These are phyloP conservation scores for Acacia crassicarpa DNA, from an alignment of 306 rosid species.

Conservation along the genomic window DNA sequence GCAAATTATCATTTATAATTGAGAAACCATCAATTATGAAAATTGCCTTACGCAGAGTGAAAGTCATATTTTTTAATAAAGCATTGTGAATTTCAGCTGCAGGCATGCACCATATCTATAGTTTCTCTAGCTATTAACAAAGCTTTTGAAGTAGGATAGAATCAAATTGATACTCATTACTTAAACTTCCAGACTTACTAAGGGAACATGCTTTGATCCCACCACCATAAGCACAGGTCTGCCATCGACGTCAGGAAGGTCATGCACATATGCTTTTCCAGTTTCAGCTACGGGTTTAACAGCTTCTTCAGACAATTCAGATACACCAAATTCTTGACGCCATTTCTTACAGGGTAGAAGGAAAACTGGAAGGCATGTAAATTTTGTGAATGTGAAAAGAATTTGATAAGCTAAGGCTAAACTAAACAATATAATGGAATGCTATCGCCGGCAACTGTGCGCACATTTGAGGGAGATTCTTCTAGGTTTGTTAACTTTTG, in stretches of 20 bases:
- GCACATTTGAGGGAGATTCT: neutral
- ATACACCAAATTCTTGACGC: conserved; percentile 87
- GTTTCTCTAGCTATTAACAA: neutral
- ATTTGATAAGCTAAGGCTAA: conserved; percentile 13
- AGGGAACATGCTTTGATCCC: conserved; percentile 76
- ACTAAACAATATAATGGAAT: neutral
- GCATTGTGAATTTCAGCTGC: neutral
- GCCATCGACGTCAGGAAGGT: conserved; percentile 64
- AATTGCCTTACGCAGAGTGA: conserved; percentile 5
- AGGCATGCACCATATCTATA: neutral
- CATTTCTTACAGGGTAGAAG: conserved; percentile 70
- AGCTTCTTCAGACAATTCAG: conserved; percentile 66
- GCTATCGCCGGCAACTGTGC: neutral
- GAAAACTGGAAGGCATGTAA: conserved; percentile 29
- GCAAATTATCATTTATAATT: neutral
- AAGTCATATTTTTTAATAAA: neutral
- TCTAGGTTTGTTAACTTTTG: too few species aligned
- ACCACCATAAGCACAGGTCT: conserved; percentile 85
- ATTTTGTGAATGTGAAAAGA: conserved; percentile 4
- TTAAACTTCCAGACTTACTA: conserved; percentile 51
- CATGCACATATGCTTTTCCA: conserved; percentile 82
- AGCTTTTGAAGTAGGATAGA: neutral
- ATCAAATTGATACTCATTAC: conserved; percentile 4
- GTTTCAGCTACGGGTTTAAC: conserved; percentile 65
- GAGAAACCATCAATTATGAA: conserved; percentile 3